Evolutionary conservation across 306 rosid species (phyloP), one percentile per base, ranked within the genome.

Genomic region (Acacia melanoxylon): DNA sequence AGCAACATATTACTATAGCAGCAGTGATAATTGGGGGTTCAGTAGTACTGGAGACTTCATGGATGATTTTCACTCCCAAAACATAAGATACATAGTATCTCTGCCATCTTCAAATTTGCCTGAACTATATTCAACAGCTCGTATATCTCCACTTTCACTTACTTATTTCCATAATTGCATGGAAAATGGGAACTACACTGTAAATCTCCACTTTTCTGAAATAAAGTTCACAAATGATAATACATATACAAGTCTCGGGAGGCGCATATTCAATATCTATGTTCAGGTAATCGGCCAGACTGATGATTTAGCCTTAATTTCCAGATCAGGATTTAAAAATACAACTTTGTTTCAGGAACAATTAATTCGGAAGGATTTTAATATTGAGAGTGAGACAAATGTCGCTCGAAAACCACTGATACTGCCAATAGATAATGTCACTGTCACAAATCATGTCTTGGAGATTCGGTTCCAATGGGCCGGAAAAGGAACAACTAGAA

Each of bases 111-210:
- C 89, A 22, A 89, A 86, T 80, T 15, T 85, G 78, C 78, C 91
- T 6, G 88, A 82, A 56, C 10, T 88, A 46, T 92, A 92, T 78
- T 61, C 59, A 56, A 82, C 97, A 5, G 92, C 97, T 33, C 93
- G 92, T 46, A 67, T 20, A 72, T 40, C 91, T 83, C 97, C 97
- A 67, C 82, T 86, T 78, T 83, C 93, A 5, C 88, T 92, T 27
- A 84, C 93, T 66, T 92, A 89, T 75, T 92, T 92, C 87, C 97
- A 92, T 77, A 81, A 87, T 70, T 92, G 94, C 83, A 87, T 92
- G 85, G 91, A 56, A n/a, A 56, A 92, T 81, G 94, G 97, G 76
- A 77, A 85, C 87, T 93, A 90, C 78, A 83, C 82, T 20, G 80
- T 91, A 15, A 87, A 66, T 70, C 89, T 93, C 77, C 93, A 89